Evolutionary conservation across 176 grass and related monocot species (phyloP), one percentile per base, ranked within the genome.

Genomic region (Metroxylon sagu): DNA sequence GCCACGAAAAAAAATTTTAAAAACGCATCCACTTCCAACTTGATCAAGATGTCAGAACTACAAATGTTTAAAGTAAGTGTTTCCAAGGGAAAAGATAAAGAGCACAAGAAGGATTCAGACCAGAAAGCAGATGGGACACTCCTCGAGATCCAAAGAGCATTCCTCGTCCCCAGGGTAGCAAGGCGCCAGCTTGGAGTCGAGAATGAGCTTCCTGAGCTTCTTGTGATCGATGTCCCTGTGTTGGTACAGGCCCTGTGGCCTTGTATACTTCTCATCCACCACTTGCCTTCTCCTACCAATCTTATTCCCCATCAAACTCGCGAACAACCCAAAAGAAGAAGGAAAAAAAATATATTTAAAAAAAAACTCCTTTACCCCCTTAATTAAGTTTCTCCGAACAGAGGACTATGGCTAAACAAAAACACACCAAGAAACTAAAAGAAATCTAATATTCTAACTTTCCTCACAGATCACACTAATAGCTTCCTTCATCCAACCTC

Each of bases 101-200:
- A 39, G 6, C 35, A 39, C 7, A 10, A 8, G 35, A 55, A 56
- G 12, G 18, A 26, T 5, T 56, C 60, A 17, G 5, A 97, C 93
- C 84, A 98, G 72, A 75, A 92, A 88, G 69, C 93, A 98, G 79
- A 98, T 98, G 30, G 93, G 93, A 67, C 93, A 92, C 75, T 98
- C 87, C 59, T 98, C 87, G 52, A 92, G 87, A 78, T 88, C 76
- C 1, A 64, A 18, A 50, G 77, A 65, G 43, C 43, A 67, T 58
- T 91, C 93, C 55, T 97, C 93, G 57, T 72, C 54, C 12, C 93
- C 87, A 21, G 78, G 86, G 74, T 83, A 80, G 74, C 87, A 97
- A 0, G 93, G 87, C 30, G 93, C 87, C 71, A 98, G 82, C 76
- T 98, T 98, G 54, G 76, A 80, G 52, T 98, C 84, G 51, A 98